Percentiles rank a stretch among this genome's conserved stretches.
Evolutionary conservation across 495 filamentous ascomycete species (phyloP).

Genomic region (Aspergillus hancockii): DNA sequence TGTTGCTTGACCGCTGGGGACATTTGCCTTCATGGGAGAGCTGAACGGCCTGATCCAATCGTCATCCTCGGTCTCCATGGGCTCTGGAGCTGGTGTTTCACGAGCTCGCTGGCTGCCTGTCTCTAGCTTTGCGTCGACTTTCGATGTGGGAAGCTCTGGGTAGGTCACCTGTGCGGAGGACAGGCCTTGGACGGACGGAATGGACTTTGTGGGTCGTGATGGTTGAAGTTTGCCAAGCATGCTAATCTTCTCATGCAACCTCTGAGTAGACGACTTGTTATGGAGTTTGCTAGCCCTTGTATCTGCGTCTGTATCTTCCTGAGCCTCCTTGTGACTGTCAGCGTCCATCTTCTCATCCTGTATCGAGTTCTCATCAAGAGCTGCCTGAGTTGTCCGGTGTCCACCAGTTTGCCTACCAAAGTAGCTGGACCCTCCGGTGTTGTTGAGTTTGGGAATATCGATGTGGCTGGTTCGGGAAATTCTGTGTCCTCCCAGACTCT

Average conservation of each 20-base stretch:
- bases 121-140: conserved; percentile 36
- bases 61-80: conserved; percentile 63
- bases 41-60: conserved; percentile 79
- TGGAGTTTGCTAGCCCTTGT: conserved; percentile 56
- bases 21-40: conserved; percentile 43
- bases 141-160: conserved; percentile 53
- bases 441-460: conserved; percentile 58
- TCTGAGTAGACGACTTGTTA: conserved; percentile 87
- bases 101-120: conserved; percentile 28
- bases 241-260: conserved; percentile 88
- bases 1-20: conserved; percentile 57
- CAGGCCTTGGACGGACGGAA: conserved; percentile 49
- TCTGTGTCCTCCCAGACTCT: conserved; percentile 74
- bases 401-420: conserved; percentile 54
- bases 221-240: conserved; percentile 84
- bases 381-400: conserved; percentile 35
- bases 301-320: conserved; percentile 37
- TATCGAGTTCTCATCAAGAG: conserved; percentile 37
- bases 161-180: conserved; percentile 49
- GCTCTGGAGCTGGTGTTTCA: conserved; percentile 25
- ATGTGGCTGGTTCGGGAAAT: conserved; percentile 77
- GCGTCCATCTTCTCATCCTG: conserved; percentile 59
- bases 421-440: conserved; percentile 50
- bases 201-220: conserved; percentile 69
- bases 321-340: conserved; percentile 51